A percentile compares a stretch with the other conserved stretches of the same genome.
Evolutionary conservation across 768 basidiomycete species (phyloP).

Genomic region (Daedaleopsis nitida): DNA sequence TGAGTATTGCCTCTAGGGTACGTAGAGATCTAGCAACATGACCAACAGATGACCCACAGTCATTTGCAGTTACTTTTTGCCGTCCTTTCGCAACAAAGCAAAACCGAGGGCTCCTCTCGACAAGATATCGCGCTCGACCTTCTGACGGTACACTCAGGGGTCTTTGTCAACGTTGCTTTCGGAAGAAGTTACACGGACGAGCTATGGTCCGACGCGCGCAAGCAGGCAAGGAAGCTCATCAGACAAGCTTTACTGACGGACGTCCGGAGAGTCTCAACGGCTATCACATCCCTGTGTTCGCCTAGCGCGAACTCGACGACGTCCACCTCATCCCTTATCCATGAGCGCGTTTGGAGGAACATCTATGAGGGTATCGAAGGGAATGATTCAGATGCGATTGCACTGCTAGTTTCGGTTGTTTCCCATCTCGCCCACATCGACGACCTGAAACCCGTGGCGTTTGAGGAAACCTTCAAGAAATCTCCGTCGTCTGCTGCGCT

Average conservation of each 20-base stretch:
- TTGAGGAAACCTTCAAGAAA: conserved; percentile 39
- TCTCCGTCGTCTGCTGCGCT: conserved; percentile 22
- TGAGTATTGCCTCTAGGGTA: conserved; percentile 65
- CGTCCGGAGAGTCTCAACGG: conserved; percentile 32
- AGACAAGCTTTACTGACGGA: conserved; percentile 36
- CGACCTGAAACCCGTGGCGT: conserved; percentile 54
- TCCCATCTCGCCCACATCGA: conserved; percentile 70
- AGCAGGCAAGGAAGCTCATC: conserved; percentile 44
- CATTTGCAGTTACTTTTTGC: conserved; percentile 34
- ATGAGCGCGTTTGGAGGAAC: conserved; percentile 67
- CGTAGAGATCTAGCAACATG: conserved; percentile 27
- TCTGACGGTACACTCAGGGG: conserved; percentile 53
- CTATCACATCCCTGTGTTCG: conserved; percentile 36
- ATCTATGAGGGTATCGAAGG: conserved; percentile 61
- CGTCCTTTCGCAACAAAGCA: conserved; percentile 36
- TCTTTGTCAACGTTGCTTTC: conserved; percentile 51
- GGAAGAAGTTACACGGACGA: conserved; percentile 38
- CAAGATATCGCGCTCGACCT: conserved; percentile 37
- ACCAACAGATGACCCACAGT: not conserved
- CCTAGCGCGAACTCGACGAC: conserved; percentile 36
- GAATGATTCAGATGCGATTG: conserved; percentile 59
- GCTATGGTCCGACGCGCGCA: conserved; percentile 46
- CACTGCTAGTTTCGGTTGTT: conserved; percentile 57
- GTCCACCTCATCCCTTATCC: conserved; percentile 39
- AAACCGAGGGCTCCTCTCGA: conserved; percentile 28